Conservation (phyloP, 495 filamentous ascomycete genomes). For the Lepraria neglecta region DNA sequence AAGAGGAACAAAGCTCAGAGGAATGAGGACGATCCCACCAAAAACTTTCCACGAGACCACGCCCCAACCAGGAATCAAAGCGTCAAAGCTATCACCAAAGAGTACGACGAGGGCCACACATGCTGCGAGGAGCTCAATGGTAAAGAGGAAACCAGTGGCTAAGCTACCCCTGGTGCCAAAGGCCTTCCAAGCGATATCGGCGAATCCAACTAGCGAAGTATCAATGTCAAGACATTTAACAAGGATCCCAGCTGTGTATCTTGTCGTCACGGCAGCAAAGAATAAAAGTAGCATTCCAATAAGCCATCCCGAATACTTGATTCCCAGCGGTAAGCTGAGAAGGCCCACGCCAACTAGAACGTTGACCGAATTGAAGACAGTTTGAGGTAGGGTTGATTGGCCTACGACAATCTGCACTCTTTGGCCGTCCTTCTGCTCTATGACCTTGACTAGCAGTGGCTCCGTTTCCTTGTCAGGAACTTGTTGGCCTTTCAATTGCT, state of each 20-base stretch:
- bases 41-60: slow-evolving; percentile 78
- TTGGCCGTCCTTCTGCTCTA: slow-evolving; percentile 80
- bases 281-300: slow-evolving; percentile 70
- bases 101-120: slow-evolving; percentile 89
- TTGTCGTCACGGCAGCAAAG: slow-evolving; percentile 66
- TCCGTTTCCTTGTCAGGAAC: slow-evolving; percentile 60
- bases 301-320: slow-evolving; percentile 89
- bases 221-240: slow-evolving; percentile 87
- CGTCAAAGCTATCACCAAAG: slow-evolving; percentile 83
- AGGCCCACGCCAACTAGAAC: slow-evolving; percentile 89
- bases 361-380: slow-evolving; percentile 94
- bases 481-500: slow-evolving; percentile 48
- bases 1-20: slow-evolving; percentile 79
- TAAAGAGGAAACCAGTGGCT: slow-evolving; percentile 77
- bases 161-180: slow-evolving; percentile 81
- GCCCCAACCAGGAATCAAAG: slow-evolving; percentile 67
- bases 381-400: slow-evolving; percentile 90
- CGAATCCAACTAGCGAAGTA: slow-evolving; percentile 75
- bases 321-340: slow-evolving; percentile 78
- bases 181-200: slow-evolving; percentile 85
- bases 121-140: slow-evolving; percentile 77
- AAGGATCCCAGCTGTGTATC: slow-evolving; percentile 80
- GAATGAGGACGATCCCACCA: slow-evolving; percentile 72
- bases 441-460: slow-evolving; percentile 76
- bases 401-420: slow-evolving; percentile 76